These are phyloP conservation scores for Candida coleopterorum DNA, from an alignment of 805 yeast species.

Conservation along the genomic window DNA sequence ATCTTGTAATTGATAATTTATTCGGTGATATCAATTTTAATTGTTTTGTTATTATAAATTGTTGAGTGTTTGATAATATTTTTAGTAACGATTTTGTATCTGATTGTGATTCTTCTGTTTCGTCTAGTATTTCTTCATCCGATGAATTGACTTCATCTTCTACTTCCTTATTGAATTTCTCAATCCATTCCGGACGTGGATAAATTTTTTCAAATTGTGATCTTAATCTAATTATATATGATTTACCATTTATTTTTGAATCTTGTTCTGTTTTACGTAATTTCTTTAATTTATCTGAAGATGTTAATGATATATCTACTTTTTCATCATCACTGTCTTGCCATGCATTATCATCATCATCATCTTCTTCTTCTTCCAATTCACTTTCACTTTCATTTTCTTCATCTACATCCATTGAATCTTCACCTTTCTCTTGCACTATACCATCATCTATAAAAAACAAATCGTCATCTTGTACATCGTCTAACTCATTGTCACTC, in stretches of 20 bases:
- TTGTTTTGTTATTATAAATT: conserved; percentile 40
- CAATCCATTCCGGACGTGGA: conserved; percentile 84
- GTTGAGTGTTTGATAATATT: conserved; percentile 26
- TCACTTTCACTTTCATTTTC: conserved; percentile 16
- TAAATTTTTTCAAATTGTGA: conserved; percentile 69
- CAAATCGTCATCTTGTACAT: conserved; percentile 35
- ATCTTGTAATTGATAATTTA: conserved; percentile 68
- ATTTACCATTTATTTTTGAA: conserved; percentile 48
- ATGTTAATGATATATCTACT: conserved; percentile 52
- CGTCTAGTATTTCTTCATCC: conserved; percentile 19
- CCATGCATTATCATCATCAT: conserved; percentile 51
- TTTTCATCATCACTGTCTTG: conserved; percentile 87
- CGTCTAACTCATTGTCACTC: conserved; percentile 26
- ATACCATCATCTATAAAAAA: conserved; percentile 43
- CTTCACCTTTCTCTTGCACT: conserved; percentile 28
- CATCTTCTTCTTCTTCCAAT: conserved; percentile 20
- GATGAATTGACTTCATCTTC: conserved; percentile 25
- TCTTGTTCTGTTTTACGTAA: conserved; percentile 61
- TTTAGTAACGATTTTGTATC: conserved; percentile 25
- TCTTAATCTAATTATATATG: conserved; percentile 61
- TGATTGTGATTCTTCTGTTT: conserved; percentile 13
- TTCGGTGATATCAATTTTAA: conserved; percentile 63
- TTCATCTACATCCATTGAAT: conserved; percentile 15
- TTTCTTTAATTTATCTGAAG: conserved; percentile 62
- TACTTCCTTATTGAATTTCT: conserved; percentile 34